Conservation (phyloP, 129 eudicot species). For the Arctium lappa region DNA sequence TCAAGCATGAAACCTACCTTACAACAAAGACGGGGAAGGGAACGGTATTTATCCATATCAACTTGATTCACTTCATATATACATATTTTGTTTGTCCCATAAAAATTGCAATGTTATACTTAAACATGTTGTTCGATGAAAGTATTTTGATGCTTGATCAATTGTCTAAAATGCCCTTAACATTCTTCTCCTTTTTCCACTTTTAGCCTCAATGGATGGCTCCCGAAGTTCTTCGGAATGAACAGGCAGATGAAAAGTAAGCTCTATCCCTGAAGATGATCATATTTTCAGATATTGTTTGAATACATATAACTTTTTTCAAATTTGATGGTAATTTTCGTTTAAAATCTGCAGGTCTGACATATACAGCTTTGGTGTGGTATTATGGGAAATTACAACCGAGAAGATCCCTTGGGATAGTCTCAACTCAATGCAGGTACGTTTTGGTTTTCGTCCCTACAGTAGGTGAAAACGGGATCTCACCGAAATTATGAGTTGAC, state of each 20-base stretch:
- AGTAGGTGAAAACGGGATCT: not conserved
- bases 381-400: slow-evolving; percentile 88
- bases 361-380: slow-evolving; percentile 91
- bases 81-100: not conserved
- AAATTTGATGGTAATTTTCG: slow-evolving; percentile 6
- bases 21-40: slow-evolving; percentile 92
- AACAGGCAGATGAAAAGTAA: slow-evolving; percentile 94
- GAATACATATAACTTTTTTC: not conserved
- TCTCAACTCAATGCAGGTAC: slow-evolving; percentile 97
- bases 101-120: not conserved
- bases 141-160: not conserved
- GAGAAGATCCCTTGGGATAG: slow-evolving; percentile 95
- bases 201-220: slow-evolving; percentile 99
- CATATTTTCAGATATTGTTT: not conserved
- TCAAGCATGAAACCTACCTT: slow-evolving; percentile 80
- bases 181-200: not conserved
- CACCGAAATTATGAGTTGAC: not conserved
- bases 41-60: slow-evolving; percentile 58
- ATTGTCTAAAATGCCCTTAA: slow-evolving; percentile 1
- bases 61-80: slow-evolving; percentile 3
- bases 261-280: not conserved
- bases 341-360: slow-evolving; percentile 59
- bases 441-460: too few relatives aligned
- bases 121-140: not conserved
- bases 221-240: slow-evolving; percentile 97